Evolutionary conservation across 2,329 filamentous ascomycete genomes (phyloP).

Genomic region (Didymella pinodella): DNA sequence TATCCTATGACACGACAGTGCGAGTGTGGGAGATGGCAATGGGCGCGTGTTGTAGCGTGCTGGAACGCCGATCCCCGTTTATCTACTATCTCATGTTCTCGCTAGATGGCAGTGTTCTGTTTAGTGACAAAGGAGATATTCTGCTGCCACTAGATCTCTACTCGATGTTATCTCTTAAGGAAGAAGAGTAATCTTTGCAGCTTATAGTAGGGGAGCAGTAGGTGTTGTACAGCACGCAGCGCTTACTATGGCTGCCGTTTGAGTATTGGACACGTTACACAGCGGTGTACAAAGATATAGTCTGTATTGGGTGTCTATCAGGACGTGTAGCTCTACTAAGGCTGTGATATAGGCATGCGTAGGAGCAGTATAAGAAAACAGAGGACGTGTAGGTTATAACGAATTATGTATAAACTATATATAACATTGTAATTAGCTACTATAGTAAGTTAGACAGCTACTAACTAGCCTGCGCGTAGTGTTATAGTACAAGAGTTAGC

Average conservation of each 20-base stretch:
- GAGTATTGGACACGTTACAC: constrained; percentile 1
- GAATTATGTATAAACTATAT: not conserved
- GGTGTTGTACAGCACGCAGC: constrained; percentile 5
- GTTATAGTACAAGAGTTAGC: not conserved
- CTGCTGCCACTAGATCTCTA: not conserved
- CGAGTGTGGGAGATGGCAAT: too few species aligned
- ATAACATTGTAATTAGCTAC: not conserved
- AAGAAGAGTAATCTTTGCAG: constrained; percentile 2
- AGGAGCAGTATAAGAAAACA: not conserved
- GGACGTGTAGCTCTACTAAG: not conserved
- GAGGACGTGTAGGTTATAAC: not conserved
- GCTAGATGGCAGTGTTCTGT: constrained; percentile 13
- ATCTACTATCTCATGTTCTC: constrained; percentile 5
- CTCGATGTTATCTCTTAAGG: not conserved
- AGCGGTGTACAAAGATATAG: not conserved
- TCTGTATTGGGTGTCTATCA: not conserved
- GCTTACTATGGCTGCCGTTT: constrained; percentile 11
- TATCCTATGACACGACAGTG: constrained; percentile 15
- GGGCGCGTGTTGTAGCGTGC: not conserved
- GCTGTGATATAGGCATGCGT: not conserved
- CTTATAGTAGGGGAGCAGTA: constrained; percentile 7
- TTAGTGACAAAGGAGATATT: constrained; percentile 1
- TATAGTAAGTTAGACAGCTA: not conserved
- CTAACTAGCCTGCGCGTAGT: not conserved
- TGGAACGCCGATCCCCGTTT: not conserved